Percentiles rank a stretch among this genome's conserved stretches.
phyloP scores from a whole-genome alignment of 2,329 filamentous ascomycete genomes.

The Metarhizium sp. region DNA sequence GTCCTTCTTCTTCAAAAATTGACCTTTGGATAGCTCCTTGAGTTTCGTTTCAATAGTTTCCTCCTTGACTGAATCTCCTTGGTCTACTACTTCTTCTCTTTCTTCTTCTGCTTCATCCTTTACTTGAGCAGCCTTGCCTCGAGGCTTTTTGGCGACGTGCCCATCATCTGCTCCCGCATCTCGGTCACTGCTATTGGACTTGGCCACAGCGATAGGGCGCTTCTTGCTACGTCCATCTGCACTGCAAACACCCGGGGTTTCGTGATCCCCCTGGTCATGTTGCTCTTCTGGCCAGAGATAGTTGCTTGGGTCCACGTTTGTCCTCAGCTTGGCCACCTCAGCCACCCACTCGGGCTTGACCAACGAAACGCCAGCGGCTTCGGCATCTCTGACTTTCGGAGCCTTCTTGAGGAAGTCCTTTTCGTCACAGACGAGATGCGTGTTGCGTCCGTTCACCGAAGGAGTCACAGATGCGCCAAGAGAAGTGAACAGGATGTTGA shows the following conservation, averaged over 20 bases:
- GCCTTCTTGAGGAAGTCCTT: conserved; percentile 40
- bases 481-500: conserved; percentile 35
- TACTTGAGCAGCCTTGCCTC: conserved; percentile 13
- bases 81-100: conserved; percentile 20
- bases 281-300: conserved; percentile 14
- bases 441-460: conserved; percentile 39
- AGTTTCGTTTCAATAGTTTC: conserved; percentile 24
- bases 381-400: conserved; percentile 41
- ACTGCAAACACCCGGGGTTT: conserved; percentile 10
- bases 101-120: conserved; percentile 31
- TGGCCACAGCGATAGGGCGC: conserved; percentile 14
- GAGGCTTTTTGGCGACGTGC: conserved; percentile 21
- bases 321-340: conserved; percentile 35
- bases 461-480: conserved; percentile 41
- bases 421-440: conserved; percentile 47
- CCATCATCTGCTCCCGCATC: conserved; percentile 6
- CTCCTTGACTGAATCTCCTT: conserved; percentile 16
- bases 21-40: conserved; percentile 26
- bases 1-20: conserved; percentile 36
- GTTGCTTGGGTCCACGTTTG: conserved; percentile 14
- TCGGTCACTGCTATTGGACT: conserved; percentile 12
- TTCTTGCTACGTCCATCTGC: conserved; percentile 17
- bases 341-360: conserved; percentile 52
- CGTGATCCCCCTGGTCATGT: background rate
- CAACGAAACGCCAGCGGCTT: conserved; percentile 39